phyloP scores from a whole-genome alignment of 2,329 filamentous ascomycete species.

The Rhynchosporium graminicola region DNA sequence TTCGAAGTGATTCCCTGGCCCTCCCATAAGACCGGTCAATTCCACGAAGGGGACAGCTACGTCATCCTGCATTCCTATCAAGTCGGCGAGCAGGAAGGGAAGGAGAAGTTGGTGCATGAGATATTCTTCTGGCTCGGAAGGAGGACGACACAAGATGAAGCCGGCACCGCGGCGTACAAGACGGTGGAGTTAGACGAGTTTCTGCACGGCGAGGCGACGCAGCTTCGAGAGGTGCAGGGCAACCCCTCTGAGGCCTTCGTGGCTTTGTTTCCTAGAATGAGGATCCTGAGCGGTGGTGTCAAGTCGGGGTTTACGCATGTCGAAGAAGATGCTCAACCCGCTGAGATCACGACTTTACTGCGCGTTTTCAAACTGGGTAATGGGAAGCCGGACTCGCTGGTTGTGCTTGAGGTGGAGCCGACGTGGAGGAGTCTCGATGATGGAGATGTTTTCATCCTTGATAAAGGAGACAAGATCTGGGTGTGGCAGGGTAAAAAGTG shows the following conservation, averaged over 20 bases:
- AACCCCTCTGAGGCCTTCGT: slow-evolving; percentile 53
- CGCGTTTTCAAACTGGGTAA: slow-evolving; percentile 60
- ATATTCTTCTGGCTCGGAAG: slow-evolving; percentile 71
- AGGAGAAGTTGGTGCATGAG: slow-evolving; percentile 57
- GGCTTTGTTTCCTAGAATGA: slow-evolving; percentile 59
- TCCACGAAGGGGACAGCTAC: slow-evolving; percentile 69
- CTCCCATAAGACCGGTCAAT: slow-evolving; percentile 56
- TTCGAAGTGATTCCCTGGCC: slow-evolving; percentile 66
- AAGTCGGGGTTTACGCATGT: slow-evolving; percentile 65
- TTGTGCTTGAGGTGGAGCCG: slow-evolving; percentile 66
- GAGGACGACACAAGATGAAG: slow-evolving; percentile 68
- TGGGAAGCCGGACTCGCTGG: slow-evolving; percentile 50
- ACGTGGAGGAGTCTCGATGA: slow-evolving; percentile 64
- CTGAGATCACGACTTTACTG: slow-evolving; percentile 54
- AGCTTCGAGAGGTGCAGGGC: slow-evolving; percentile 65
- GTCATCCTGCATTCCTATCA: slow-evolving; percentile 63
- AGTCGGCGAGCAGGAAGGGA: slow-evolving; percentile 47
- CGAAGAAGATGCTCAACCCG: slow-evolving; percentile 46
- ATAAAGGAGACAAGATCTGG: slow-evolving; percentile 64
- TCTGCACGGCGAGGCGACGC: slow-evolving; percentile 59
- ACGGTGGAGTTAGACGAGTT: slow-evolving; percentile 71
- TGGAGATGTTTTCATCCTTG: slow-evolving; percentile 65
- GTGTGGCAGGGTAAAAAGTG: slow-evolving; percentile 68
- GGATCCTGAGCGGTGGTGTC: slow-evolving; percentile 62
- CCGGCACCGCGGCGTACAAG: slow-evolving; percentile 69